Conservation (phyloP, 23 red algal genomes). For the Gracilariopsis chorda region DNA sequence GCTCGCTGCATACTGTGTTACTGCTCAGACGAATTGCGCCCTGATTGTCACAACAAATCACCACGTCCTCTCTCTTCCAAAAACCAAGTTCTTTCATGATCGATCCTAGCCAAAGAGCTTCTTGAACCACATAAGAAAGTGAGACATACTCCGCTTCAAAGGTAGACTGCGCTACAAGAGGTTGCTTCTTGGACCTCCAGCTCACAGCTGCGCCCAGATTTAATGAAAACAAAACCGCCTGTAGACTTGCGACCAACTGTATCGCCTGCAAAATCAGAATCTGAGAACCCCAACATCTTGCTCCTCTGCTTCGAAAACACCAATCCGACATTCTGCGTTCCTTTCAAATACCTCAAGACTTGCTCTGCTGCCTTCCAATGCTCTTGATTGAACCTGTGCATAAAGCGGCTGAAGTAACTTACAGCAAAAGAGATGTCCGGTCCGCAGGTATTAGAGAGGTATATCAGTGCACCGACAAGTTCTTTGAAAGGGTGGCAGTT, state of each 20-base stretch:
- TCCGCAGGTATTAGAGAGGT: background rate
- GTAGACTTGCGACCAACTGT: background rate
- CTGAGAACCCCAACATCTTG: background rate
- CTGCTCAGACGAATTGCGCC: background rate
- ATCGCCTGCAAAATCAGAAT: background rate
- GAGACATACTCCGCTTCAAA: background rate
- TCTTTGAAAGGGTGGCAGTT: background rate
- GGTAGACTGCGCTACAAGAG: background rate
- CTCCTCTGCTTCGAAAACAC: background rate
- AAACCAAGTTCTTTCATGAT: background rate
- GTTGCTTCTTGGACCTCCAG: slow-evolving; percentile 18
- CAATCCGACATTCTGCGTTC: background rate
- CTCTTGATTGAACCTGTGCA: background rate
- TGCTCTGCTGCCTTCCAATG: slow-evolving; percentile 14
- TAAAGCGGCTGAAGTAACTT: background rate
- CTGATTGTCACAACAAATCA: background rate
- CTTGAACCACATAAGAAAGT: background rate
- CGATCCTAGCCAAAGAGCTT: background rate
- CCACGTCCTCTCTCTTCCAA: background rate
- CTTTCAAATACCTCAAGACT: slow-evolving; percentile 26
- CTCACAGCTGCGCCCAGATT: background rate
- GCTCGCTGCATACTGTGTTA: background rate
- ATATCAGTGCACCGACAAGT: background rate
- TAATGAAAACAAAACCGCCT: background rate
- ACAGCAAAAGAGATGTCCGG: slow-evolving; percentile 30